Conservation (phyloP, 192 early-diverging fungal species). For the Coemansia reversa region DNA sequence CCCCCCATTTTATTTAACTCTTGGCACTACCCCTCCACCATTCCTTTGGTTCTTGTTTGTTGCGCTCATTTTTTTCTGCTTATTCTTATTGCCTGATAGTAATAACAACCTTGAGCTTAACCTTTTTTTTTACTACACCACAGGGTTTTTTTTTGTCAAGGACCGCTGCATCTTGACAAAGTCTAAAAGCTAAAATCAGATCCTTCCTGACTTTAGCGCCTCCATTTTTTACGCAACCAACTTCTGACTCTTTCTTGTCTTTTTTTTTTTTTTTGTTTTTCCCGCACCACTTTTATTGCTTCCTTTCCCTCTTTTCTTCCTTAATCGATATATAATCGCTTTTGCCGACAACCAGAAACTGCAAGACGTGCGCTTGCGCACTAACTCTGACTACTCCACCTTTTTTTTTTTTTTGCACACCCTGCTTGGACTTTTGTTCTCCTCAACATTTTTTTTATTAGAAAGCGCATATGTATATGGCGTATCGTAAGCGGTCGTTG, state of each 20-base stretch:
- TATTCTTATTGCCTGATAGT: too few relatives aligned
- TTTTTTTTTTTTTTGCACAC: slow-evolving; percentile 5
- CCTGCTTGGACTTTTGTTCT: slow-evolving; percentile 12
- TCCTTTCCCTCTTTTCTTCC: slow-evolving; percentile 4
- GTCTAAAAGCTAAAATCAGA: slow-evolving; percentile 1
- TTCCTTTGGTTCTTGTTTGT: too few relatives aligned
- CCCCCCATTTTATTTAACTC: slow-evolving; percentile 1
- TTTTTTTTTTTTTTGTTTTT: neutral
- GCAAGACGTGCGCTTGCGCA: neutral
- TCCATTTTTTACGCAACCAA: slow-evolving; percentile 7
- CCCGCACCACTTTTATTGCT: neutral
- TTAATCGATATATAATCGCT: too few relatives aligned
- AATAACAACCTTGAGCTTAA: too few relatives aligned
- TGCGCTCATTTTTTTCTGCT: too few relatives aligned
- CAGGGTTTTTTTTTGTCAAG: too few relatives aligned
- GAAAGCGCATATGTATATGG: slow-evolving; percentile 38
- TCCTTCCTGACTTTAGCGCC: slow-evolving; percentile 7
- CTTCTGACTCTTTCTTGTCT: slow-evolving; percentile 3
- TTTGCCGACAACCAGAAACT: too few relatives aligned
- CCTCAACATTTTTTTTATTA: slow-evolving; percentile 7
- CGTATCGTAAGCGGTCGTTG: slow-evolving; percentile 50
- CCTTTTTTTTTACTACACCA: too few relatives aligned
- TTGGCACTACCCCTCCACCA: neutral
- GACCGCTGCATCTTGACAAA: too few relatives aligned
- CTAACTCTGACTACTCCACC: neutral